Percentiles rank a stretch among this genome's conserved stretches.
These are phyloP conservation scores for Malania oleifera DNA, from an alignment of 164 flowering plant genomes.

Conservation along the genomic window DNA sequence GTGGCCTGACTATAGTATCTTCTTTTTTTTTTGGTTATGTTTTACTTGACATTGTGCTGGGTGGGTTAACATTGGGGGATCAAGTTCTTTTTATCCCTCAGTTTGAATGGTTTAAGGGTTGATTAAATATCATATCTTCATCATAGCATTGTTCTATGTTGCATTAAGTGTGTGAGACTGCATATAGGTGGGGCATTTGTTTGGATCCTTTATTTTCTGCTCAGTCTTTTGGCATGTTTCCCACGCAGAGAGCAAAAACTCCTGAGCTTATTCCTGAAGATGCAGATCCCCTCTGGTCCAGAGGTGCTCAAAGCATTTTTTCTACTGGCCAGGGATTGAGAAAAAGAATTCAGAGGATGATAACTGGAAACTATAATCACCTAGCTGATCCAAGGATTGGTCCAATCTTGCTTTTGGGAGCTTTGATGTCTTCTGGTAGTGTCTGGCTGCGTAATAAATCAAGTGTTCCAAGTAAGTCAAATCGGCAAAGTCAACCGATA, in stretches of 20 bases:
- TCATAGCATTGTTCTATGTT: too few species aligned
- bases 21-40: too few species aligned
- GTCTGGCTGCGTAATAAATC: slow-evolving; percentile 55
- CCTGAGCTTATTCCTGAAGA: slow-evolving; percentile 85
- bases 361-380: slow-evolving; percentile 26
- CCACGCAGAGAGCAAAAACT: slow-evolving; percentile 53
- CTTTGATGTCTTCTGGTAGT: slow-evolving; percentile 60
- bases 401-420: slow-evolving; percentile 64
- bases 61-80: too few species aligned
- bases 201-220: neutral
- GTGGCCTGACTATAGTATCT: too few species aligned
- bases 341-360: slow-evolving; percentile 29
- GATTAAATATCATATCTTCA: too few species aligned
- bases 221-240: neutral
- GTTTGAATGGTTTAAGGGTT: too few species aligned
- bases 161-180: too few species aligned
- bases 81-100: too few species aligned
- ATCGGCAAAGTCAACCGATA: slow-evolving; percentile 21
- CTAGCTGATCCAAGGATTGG: slow-evolving; percentile 81
- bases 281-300: slow-evolving; percentile 50
- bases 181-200: neutral
- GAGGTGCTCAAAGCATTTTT: slow-evolving; percentile 37
- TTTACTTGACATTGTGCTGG: too few species aligned
- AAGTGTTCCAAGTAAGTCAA: slow-evolving; percentile 24
- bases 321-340: slow-evolving; percentile 45